Base-by-base conservation (phyloP, 2,329 filamentous ascomycete species). In the Aspergillus texensis region DNA sequence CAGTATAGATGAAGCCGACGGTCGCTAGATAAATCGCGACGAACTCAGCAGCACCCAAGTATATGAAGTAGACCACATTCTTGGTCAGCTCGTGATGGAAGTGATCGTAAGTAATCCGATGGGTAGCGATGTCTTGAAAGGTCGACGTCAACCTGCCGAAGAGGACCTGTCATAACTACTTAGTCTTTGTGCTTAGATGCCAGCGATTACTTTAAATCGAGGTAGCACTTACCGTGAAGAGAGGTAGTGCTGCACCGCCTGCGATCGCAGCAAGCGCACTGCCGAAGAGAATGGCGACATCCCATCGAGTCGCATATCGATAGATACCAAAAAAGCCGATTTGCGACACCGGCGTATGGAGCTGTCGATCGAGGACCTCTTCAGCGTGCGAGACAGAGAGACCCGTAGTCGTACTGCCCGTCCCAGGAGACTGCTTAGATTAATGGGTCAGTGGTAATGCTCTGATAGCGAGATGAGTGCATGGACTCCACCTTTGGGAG, bases 1-100 rank as follows among this genome's bases (percentile, higher is more conserved):
- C 91, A 0, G 88, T 89, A 72, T 92, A 96, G 70, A 97, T 95
- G 79, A 95, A 97, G 45, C 91, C 91, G 19, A 95, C 88, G 0
- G 93, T 97, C 10, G 87, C 84, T 58, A 95, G 81, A 77, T 94
- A 94, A 50, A 88, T 85, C 10, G 88, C 87, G 34, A 91, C 76
- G 68, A 94, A 95, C 74, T 92, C 89, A 67, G 84, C 92, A 63
- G 95, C 86, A 45, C 86, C 92, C 39, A 96, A 84, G 74, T 96
- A 96, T 46, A 96, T 80, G 68, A 95, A 94, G 78, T 95, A 95
- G 46, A 94, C 79, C 19, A 92, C 89, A 70, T 89, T 84, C 41
- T 82, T 80, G 14, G 80, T 79, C 70, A 95, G 81, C 65, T 86
- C 80, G 57, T 78, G 65, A 53, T 83, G 81, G 77, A 94, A 94